Evolutionary conservation across 768 basidiomycete species (phyloP).

Genomic region (Mycena galopus): DNA sequence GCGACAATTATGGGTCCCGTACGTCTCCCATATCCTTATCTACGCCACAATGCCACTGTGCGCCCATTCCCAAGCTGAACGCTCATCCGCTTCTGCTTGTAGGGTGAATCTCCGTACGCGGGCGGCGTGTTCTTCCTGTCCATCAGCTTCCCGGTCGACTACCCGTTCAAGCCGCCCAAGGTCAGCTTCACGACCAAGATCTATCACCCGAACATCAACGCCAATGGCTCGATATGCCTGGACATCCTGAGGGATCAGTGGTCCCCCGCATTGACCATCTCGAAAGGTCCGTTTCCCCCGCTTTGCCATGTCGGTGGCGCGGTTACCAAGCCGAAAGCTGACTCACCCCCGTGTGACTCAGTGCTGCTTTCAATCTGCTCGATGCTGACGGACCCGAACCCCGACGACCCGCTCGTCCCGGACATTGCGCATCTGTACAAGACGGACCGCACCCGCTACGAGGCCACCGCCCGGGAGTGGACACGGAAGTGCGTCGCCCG

Average conservation of each 20-base stretch:
- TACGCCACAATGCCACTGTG: constrained; percentile 8
- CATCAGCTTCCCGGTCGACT: constrained; percentile 95
- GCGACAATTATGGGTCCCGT: constrained; percentile 99
- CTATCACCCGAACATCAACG: constrained; percentile 99
- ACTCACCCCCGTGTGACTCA: constrained; percentile 49
- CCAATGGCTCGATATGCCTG: constrained; percentile 98
- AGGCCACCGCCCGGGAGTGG: constrained; percentile 99
- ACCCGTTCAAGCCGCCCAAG: constrained; percentile 99
- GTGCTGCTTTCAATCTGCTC: constrained; percentile 98
- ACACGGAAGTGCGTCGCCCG: constrained; percentile 89
- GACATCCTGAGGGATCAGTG: constrained; percentile 99
- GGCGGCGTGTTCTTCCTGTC: constrained; percentile 99
- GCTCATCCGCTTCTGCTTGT: constrained; percentile 31
- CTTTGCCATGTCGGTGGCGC: background rate
- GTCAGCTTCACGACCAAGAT: constrained; percentile 99
- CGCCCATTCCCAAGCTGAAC: constrained; percentile 36
- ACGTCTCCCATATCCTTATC: constrained; percentile 59
- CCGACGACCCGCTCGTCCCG: constrained; percentile 98
- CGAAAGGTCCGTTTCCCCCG: constrained; percentile 79
- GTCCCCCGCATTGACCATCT: constrained; percentile 98
- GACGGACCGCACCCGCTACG: constrained; percentile 97
- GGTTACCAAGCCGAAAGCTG: constrained; percentile 2
- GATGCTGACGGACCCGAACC: constrained; percentile 99
- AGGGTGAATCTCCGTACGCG: constrained; percentile 98
- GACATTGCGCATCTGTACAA: constrained; percentile 99